Evolutionary conservation across 805 yeast genomes (phyloP).

Genomic region (Komagataella mondaviorum): DNA sequence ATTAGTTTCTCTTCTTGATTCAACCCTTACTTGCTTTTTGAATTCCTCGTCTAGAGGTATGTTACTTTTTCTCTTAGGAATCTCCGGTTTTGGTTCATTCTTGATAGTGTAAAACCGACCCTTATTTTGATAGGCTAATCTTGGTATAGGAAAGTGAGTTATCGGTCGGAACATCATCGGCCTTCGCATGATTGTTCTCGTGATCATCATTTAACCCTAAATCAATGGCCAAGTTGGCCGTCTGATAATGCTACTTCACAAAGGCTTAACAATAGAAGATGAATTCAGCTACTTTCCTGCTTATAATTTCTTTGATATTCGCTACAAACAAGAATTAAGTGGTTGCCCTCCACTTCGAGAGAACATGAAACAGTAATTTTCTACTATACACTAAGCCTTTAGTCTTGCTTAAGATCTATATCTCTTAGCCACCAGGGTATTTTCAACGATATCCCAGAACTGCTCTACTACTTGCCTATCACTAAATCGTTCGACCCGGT

Average conservation of each 20-base stretch:
- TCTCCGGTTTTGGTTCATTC: neutral
- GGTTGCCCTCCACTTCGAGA: neutral
- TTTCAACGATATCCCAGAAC: slow-evolving; percentile 79
- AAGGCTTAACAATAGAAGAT: neutral
- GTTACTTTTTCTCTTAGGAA: neutral
- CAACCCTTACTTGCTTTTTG: neutral
- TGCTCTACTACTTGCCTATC: slow-evolving; percentile 79
- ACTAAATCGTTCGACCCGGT: slow-evolving; percentile 71
- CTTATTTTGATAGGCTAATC: neutral
- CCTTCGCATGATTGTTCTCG: neutral
- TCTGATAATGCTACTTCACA: neutral
- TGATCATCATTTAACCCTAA: neutral
- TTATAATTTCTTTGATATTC: neutral
- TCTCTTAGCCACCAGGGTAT: slow-evolving; percentile 56
- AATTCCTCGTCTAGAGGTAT: neutral
- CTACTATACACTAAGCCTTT: neutral
- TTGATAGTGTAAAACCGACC: neutral
- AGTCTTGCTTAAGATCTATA: slow-evolving; percentile 16
- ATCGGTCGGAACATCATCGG: neutral
- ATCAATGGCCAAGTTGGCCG: neutral
- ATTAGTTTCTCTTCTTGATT: neutral
- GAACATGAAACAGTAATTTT: neutral
- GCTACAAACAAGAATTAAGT: neutral
- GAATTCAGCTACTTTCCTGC: neutral
- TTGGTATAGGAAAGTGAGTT: neutral